Evolutionary conservation across 352 stramenopile species (phyloP).

Genomic region (Phytophthora foliorum): DNA sequence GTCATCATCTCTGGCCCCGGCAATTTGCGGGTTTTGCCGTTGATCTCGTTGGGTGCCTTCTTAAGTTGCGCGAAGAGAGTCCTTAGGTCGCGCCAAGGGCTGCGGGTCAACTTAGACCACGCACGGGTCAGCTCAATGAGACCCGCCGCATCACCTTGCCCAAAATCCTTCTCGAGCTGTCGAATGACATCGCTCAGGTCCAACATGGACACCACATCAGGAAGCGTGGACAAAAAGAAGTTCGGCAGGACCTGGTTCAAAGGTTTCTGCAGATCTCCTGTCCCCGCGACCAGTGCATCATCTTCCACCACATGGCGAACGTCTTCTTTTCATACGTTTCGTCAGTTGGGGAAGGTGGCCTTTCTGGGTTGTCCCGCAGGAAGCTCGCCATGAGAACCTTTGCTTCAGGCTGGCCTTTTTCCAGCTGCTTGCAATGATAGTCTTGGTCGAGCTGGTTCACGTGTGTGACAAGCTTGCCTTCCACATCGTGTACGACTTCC

Average conservation of each 20-base stretch:
- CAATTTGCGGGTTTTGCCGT: too few relatives aligned
- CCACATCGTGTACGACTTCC: conserved; percentile 26
- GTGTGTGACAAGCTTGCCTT: conserved; percentile 28
- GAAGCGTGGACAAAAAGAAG: conserved; percentile 11
- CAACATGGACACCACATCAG: conserved; percentile 16
- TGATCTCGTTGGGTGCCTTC: too few relatives aligned
- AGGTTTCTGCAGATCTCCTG: conserved; percentile 14
- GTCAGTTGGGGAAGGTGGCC: background rate
- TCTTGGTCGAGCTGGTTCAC: conserved; percentile 19
- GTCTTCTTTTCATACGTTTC: background rate
- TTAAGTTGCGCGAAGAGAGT: too few relatives aligned
- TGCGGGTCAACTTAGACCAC: conserved; percentile 4
- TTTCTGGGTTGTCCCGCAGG: conserved; percentile 1
- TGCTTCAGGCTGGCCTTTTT: conserved; percentile 18
- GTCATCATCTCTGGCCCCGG: too few relatives aligned
- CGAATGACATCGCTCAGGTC: conserved; percentile 15
- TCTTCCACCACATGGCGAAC: conserved; percentile 9
- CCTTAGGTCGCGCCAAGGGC: too few relatives aligned
- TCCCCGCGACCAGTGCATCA: conserved; percentile 9
- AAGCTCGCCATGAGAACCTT: conserved; percentile 28
- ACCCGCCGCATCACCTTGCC: too few relatives aligned
- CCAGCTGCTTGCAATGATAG: conserved; percentile 19
- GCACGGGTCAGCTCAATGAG: conserved; percentile 14
- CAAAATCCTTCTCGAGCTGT: conserved; percentile 16
- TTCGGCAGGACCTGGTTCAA: conserved; percentile 21